A percentile compares a stretch with the other conserved stretches of the same genome.
Conservation (phyloP, 768 basidiomycete species). For the Fistulinella prunicolor region DNA sequence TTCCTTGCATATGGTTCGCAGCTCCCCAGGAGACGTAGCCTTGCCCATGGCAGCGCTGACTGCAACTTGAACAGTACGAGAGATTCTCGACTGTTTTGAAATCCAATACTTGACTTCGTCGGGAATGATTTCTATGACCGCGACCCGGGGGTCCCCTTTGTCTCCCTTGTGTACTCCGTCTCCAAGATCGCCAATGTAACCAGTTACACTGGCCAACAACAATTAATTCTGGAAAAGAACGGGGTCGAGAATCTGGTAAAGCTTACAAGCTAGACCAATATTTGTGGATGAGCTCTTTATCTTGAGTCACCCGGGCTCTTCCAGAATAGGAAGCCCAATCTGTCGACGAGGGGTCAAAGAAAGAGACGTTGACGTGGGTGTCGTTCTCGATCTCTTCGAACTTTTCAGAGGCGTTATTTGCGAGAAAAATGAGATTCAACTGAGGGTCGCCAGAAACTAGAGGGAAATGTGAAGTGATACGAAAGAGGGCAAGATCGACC, state of each 20-base stretch:
- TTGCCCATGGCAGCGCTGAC: conserved; percentile 59
- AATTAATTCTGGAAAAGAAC: background rate
- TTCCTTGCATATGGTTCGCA: conserved; percentile 66
- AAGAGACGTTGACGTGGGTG: conserved; percentile 75
- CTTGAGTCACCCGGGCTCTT: conserved; percentile 60
- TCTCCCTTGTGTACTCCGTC: conserved; percentile 86
- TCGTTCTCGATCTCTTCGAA: conserved; percentile 77
- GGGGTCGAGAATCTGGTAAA: background rate
- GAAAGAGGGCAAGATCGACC: background rate
- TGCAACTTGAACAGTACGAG: conserved; percentile 59
- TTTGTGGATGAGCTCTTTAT: conserved; percentile 61
- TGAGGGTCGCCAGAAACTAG: conserved; percentile 46
- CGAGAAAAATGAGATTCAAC: conserved; percentile 63
- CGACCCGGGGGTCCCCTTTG: conserved; percentile 72
- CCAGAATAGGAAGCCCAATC: conserved; percentile 82
- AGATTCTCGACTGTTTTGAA: conserved; percentile 55
- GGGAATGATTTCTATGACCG: conserved; percentile 75
- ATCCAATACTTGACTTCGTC: conserved; percentile 83
- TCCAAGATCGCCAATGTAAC: conserved; percentile 85
- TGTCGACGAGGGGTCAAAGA: conserved; percentile 65
- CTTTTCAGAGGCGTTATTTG: conserved; percentile 71
- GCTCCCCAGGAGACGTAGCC: conserved; percentile 66
- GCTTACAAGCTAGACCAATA: conserved; percentile 58
- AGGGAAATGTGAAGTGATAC: background rate
- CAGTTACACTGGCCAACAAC: conserved; percentile 44